Conservation (phyloP, 441 rosid species). For the Populus hybrid region DNA sequence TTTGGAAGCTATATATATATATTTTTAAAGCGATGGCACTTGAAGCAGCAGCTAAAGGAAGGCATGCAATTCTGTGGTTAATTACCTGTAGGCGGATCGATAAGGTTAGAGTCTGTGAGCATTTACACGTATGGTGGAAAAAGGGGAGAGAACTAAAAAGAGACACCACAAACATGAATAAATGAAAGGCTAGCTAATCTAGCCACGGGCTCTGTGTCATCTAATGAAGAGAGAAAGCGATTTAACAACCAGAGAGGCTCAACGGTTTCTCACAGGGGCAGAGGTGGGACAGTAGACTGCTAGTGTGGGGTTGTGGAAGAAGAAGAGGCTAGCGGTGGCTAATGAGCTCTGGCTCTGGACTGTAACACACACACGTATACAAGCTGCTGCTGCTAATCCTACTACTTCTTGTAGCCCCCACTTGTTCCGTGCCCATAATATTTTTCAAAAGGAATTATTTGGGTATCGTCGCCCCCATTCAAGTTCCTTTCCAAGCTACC, state of each 20-base stretch:
- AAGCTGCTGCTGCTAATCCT: conserved; percentile 1
- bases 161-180: conserved; percentile 19
- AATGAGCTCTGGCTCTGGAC: background rate
- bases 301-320: conserved; percentile 21
- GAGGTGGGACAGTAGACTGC: conserved; percentile 12
- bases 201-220: conserved; percentile 22
- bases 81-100: too few relatives aligned
- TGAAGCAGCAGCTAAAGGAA: too few relatives aligned
- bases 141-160: too few relatives aligned
- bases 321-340: background rate
- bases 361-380: background rate
- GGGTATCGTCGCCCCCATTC: conserved; percentile 27
- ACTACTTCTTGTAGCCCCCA: background rate
- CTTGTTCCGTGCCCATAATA: background rate
- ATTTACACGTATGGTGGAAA: too few relatives aligned
- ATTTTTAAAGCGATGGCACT: too few relatives aligned
- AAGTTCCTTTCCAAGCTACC: conserved; percentile 29
- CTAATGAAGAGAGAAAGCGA: conserved; percentile 35
- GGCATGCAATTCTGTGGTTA: too few relatives aligned
- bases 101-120: too few relatives aligned
- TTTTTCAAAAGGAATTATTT: conserved; percentile 28
- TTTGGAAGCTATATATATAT: too few relatives aligned
- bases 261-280: conserved; percentile 37
- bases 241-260: conserved; percentile 31
- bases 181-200: conserved; percentile 6